A percentile compares a stretch with the other conserved stretches of the same genome.
Evolutionary conservation across 176 grass and related monocot species (phyloP).

Genomic region (Carex kokanica): DNA sequence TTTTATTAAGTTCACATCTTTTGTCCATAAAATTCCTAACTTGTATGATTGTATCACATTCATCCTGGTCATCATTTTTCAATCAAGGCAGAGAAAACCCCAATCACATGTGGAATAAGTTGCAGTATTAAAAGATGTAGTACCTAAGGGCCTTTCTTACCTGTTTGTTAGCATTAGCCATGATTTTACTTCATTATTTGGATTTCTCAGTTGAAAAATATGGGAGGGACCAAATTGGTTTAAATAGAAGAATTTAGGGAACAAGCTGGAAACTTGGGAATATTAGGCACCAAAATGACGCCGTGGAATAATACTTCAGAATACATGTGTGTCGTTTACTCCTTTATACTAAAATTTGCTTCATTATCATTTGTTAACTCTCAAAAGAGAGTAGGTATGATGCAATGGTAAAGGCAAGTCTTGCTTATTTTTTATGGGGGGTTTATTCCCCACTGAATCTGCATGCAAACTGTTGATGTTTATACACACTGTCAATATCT

Average conservation of each 20-base stretch:
- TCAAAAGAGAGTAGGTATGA: neutral
- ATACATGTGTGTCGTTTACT: neutral
- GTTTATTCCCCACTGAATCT: neutral
- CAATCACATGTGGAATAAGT: neutral
- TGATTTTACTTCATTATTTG: neutral
- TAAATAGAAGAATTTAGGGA: neutral
- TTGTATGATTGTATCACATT: neutral
- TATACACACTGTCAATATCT: neutral
- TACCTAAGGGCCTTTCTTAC: neutral
- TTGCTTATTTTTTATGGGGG: neutral
- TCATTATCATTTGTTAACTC: neutral
- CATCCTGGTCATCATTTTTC: neutral
- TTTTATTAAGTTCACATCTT: neutral
- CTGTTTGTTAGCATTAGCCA: neutral
- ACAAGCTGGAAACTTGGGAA: neutral
- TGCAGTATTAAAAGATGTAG: neutral
- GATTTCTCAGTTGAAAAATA: neutral
- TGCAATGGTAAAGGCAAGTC: neutral
- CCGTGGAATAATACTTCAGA: neutral
- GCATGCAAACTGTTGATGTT: neutral
- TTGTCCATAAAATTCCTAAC: neutral
- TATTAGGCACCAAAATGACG: neutral
- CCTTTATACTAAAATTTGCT: neutral
- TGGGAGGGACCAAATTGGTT: neutral
- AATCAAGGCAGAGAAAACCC: neutral